These are phyloP conservation scores for Ichthyophthirius multifiliis DNA, from an alignment of 169 alveolate species.

Conservation along the genomic window DNA sequence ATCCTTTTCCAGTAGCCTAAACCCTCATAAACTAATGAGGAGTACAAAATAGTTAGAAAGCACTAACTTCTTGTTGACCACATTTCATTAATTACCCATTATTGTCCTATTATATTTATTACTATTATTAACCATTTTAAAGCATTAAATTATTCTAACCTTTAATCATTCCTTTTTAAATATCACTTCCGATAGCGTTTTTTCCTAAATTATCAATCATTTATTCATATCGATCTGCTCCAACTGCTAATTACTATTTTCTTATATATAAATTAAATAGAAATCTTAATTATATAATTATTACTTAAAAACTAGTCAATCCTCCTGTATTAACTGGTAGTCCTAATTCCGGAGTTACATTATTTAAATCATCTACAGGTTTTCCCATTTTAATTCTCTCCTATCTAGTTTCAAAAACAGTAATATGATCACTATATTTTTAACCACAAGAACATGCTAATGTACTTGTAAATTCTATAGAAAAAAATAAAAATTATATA, in stretches of 20 bases:
- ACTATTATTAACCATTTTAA: too few species aligned
- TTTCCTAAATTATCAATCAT: conserved; percentile 5
- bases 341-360: conserved; percentile 25
- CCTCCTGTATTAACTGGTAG: conserved; percentile 53
- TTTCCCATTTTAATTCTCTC: conserved; percentile 84
- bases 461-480: conserved; percentile 65
- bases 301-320: conserved; percentile 43
- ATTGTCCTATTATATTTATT: not conserved
- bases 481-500: not conserved
- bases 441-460: conserved; percentile 85
- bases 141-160: not conserved
- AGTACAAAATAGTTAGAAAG: not conserved
- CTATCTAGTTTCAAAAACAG: conserved; percentile 81
- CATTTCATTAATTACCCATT: not conserved
- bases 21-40: conserved; percentile 3
- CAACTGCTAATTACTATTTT: conserved; percentile 2
- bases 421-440: conserved; percentile 73
- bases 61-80: not conserved
- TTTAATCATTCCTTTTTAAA: not conserved
- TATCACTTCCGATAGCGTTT: not conserved
- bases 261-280: not conserved
- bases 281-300: not conserved
- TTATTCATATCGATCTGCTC: conserved; percentile 9
- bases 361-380: conserved; percentile 64
- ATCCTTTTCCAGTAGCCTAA: not conserved